Conservation (phyloP, 1,284 basidiomycete species). For the Apiotrichum veenhuisii region DNA sequence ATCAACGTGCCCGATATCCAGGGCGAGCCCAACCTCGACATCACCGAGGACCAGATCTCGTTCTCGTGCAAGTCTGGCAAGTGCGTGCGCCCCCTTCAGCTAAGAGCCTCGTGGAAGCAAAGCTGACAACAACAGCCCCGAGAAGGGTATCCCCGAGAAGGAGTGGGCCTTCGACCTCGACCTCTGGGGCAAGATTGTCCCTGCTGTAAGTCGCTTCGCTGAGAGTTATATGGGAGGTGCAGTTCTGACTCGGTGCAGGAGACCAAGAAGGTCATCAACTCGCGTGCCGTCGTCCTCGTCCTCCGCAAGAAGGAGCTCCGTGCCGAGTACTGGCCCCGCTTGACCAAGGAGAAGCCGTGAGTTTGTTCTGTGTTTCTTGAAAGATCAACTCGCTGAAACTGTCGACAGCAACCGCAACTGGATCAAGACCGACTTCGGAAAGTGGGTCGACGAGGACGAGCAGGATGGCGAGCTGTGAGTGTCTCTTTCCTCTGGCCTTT, state of each 20-base stretch:
- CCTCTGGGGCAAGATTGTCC: conserved; percentile 66
- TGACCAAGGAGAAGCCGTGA: conserved; percentile 74
- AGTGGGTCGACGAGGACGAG: conserved; percentile 92
- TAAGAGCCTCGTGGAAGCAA: no score
- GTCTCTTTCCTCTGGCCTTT: conserved; percentile 4
- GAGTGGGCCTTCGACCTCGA: conserved; percentile 70
- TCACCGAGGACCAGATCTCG: conserved; percentile 62
- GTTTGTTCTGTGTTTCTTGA: not conserved
- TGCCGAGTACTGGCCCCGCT: conserved; percentile 79
- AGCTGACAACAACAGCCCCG: conserved; percentile 45
- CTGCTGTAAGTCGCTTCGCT: conserved; percentile 64
- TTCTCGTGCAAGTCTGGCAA: conserved; percentile 69
- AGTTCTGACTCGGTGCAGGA: conserved; percentile 51
- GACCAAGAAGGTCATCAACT: conserved; percentile 59
- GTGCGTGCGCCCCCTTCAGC: conserved; percentile 60
- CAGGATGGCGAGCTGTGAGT: conserved; percentile 61
- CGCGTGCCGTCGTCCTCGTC: conserved; percentile 62
- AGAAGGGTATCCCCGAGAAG: conserved; percentile 58
- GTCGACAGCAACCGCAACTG: conserved; percentile 60
- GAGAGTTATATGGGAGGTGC: no score
- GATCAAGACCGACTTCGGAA: conserved; percentile 85
- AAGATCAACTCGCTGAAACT: no score
- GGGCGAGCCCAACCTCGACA: conserved; percentile 60
- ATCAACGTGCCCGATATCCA: conserved; percentile 73
- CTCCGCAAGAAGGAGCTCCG: conserved; percentile 75